Conservation (phyloP, 306 rosid genomes). For the Mimosa bimucronata region DNA sequence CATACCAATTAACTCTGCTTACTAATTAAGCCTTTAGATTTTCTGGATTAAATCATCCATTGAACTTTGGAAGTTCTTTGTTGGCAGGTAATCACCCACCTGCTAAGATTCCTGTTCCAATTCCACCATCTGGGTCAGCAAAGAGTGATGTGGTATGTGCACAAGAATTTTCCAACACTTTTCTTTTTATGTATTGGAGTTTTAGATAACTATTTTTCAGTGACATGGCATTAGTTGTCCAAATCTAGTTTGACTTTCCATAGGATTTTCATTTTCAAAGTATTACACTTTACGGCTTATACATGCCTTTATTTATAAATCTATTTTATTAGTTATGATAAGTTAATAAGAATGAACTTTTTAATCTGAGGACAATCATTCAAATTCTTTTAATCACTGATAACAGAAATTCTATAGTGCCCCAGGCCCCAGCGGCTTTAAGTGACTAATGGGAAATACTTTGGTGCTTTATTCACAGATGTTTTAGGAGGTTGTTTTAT, state of each 20-base stretch:
- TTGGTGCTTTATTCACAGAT: not conserved
- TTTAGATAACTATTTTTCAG: not conserved
- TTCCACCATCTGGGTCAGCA: slow-evolving; percentile 67
- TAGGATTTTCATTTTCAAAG: slow-evolving; percentile 1
- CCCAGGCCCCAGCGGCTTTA: not conserved
- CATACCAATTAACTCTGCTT: slow-evolving; percentile 6
- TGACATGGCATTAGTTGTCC: not conserved
- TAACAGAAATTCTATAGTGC: not conserved
- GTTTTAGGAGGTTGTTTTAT: slow-evolving; percentile 1
- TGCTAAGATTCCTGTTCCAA: slow-evolving; percentile 87
- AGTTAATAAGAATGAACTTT: not conserved
- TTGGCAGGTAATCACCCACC: slow-evolving; percentile 76
- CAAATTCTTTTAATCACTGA: not conserved
- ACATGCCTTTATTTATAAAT: not conserved
- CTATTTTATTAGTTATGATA: not conserved
- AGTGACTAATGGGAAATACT: not conserved
- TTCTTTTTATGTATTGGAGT: slow-evolving; percentile 11
- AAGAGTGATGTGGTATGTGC: slow-evolving; percentile 75
- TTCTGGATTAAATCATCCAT: slow-evolving; percentile 20
- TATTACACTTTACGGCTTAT: slow-evolving; percentile 6
- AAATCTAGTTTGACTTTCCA: slow-evolving; percentile 7
- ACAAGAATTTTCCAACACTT: slow-evolving; percentile 30
- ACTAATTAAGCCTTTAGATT: slow-evolving; percentile 16
- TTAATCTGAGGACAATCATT: slow-evolving; percentile 3
- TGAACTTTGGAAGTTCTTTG: slow-evolving; percentile 42